Base-by-base conservation (phyloP, 768 basidiomycete species). In the Lentinula edodes region DNA sequence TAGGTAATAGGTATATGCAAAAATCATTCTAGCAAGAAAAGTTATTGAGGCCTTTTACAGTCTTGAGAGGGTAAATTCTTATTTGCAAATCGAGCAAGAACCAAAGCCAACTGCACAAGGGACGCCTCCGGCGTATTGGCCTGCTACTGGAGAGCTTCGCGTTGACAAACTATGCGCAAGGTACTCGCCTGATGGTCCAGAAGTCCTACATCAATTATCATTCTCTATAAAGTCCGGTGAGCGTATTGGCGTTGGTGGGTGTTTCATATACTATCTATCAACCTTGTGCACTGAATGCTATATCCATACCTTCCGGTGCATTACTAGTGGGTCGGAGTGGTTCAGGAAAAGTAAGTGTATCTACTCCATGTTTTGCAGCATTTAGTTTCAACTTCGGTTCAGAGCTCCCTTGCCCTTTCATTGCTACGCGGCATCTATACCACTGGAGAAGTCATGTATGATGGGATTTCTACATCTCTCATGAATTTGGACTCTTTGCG, bases 251-350 rank as follows among this genome's bases (percentile, higher is more conserved):
- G 72, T 80, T 61, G 72, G 71, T 67, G 55, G 39, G 16, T 23
- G 10, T 51, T 16, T 52, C 15, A 35, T 38, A 13, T 0, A 18
- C 20, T 5, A 12, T 12, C 9, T n/a, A 6, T 8, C 20, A 41
- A 6, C 3, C 5, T 50, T 41, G n/a, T n/a, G 23, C 23, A 1
- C 35, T 38, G 23, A 38, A 23, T 23, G 23, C 23, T 23, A 23
- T 23, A 2, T 1, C 23, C 23, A 23, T 23, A 1, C 23, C 9
- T 20, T 2, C 13, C 36, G 32, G 5, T 46, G n/a, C n/a, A n/a
- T n/a, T n/a, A n/a, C 50, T 62, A 81, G 83, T 86, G 20, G 85
- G 85, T 6, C 71, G 84, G 20, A 87, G 85, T 5, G 85, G 85
- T 18, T 82, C 81, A 66, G 85, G 85, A 52, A 80, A 80, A 72